A percentile compares a stretch with the other conserved stretches of the same genome.
phyloP scores from a whole-genome alignment of 2,329 filamentous ascomycete species.

The Lasiodiplodia gonubiensis region DNA sequence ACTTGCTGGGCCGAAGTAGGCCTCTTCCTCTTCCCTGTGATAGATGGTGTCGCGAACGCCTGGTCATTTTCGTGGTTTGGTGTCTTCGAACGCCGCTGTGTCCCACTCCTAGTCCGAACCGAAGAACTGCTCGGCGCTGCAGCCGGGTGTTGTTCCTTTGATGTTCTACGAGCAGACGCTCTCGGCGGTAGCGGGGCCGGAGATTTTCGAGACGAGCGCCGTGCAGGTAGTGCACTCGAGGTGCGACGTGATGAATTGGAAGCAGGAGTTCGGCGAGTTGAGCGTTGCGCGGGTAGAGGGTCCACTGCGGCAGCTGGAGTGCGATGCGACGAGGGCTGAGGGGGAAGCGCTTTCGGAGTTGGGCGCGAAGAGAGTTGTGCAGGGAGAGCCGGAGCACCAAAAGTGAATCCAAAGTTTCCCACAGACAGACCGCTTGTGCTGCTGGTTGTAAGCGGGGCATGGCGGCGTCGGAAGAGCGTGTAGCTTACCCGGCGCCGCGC shows the following conservation, averaged over 20 bases:
- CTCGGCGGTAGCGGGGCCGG: slow-evolving; percentile 28
- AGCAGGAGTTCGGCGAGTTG: slow-evolving; percentile 17
- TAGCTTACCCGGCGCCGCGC: slow-evolving; percentile 61
- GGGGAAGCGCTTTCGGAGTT: slow-evolving; percentile 33
- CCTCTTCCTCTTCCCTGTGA: slow-evolving; percentile 24
- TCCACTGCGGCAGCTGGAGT: neutral
- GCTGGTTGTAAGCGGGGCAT: neutral
- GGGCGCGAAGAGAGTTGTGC: slow-evolving; percentile 36
- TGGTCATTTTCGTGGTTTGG: slow-evolving; percentile 37
- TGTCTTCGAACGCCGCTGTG: slow-evolving; percentile 13
- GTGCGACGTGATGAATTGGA: slow-evolving; percentile 31
- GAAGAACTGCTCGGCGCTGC: slow-evolving; percentile 29
- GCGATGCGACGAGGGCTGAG: slow-evolving; percentile 35
- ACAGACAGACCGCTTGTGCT: slow-evolving; percentile 56
- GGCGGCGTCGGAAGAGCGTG: slow-evolving; percentile 18
- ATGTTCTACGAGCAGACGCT: slow-evolving; percentile 37
- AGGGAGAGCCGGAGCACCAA: slow-evolving; percentile 45
- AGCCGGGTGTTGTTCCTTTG: slow-evolving; percentile 35
- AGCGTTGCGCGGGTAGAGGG: slow-evolving; percentile 13
- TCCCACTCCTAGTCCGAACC: neutral
- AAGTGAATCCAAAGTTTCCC: slow-evolving; percentile 58
- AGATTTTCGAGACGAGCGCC: slow-evolving; percentile 14
- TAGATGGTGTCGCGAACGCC: slow-evolving; percentile 32
- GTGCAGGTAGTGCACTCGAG: neutral
- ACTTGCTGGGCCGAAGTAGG: slow-evolving; percentile 29